Conservation (phyloP, 768 basidiomycete genomes). For the Trametes gibbosa region DNA sequence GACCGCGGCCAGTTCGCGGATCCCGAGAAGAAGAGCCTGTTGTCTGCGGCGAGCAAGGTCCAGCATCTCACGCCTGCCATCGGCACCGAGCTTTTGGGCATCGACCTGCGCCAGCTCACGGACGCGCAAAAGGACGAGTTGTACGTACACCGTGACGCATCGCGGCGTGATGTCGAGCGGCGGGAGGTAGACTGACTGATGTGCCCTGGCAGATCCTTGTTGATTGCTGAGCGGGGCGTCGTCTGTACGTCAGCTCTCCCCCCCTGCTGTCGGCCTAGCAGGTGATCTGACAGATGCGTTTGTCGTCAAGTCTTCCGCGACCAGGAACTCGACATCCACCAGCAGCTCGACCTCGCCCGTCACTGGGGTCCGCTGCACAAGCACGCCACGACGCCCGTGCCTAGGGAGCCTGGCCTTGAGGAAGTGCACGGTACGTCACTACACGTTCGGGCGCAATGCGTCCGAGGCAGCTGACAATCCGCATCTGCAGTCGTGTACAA, state of each 20-base stretch:
- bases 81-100: slow-evolving; percentile 70
- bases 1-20: slow-evolving; percentile 73
- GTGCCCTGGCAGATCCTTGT: slow-evolving; percentile 50
- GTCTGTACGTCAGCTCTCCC: slow-evolving; percentile 50
- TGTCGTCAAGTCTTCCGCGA: slow-evolving; percentile 62
- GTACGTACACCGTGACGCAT: slow-evolving; percentile 37
- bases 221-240: slow-evolving; percentile 74
- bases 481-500: slow-evolving; percentile 60
- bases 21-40: slow-evolving; percentile 60
- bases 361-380: slow-evolving; percentile 77
- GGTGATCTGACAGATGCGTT: background rate
- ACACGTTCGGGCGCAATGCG: background rate
- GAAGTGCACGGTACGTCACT: slow-evolving; percentile 63
- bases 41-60: slow-evolving; percentile 64
- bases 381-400: slow-evolving; percentile 79
- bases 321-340: slow-evolving; percentile 65
- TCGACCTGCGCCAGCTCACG: slow-evolving; percentile 70
- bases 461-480: background rate
- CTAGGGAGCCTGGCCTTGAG: slow-evolving; percentile 65
- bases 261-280: background rate
- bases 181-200: slow-evolving; percentile 11
- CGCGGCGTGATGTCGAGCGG: background rate
- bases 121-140: slow-evolving; percentile 75
- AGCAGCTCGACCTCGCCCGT: slow-evolving; percentile 70
- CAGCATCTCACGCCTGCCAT: slow-evolving; percentile 67